Conservation (phyloP, 441 rosid species). For the Gossypium schwendimanii region DNA sequence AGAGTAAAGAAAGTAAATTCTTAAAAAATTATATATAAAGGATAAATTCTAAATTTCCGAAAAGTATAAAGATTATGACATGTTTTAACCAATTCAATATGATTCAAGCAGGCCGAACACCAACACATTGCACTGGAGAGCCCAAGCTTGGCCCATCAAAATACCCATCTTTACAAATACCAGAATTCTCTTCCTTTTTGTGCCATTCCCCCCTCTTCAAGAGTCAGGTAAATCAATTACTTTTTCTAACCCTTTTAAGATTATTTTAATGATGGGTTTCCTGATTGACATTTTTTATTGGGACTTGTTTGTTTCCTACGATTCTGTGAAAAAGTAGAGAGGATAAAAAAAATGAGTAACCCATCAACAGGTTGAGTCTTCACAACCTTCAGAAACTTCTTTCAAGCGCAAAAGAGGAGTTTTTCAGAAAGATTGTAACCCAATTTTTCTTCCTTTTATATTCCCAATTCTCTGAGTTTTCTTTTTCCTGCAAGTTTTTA, state of each 20-base stretch:
- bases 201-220: not conserved
- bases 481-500: not conserved
- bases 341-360: conserved; percentile 29
- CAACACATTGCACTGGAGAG: not conserved
- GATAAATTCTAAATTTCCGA: too few species aligned
- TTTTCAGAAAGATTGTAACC: conserved; percentile 81
- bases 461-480: not conserved
- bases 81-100: too few species aligned
- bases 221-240: not conserved
- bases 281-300: not conserved
- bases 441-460: not conserved
- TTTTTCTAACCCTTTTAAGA: not conserved
- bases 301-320: not conserved
- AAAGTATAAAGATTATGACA: too few species aligned
- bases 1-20: accelerated
- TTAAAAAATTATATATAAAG: too few species aligned
- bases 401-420: conserved; percentile 75
- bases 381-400: conserved; percentile 57
- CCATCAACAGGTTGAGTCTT: conserved; percentile 35
- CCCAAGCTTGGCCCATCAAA: not conserved
- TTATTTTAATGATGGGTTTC: not conserved
- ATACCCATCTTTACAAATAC: too few species aligned
- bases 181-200: not conserved
- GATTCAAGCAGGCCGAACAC: not conserved
- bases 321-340: not conserved